Evolutionary conservation across 164 flowering plant species (phyloP), one percentile per base, ranked within the genome.

Genomic region (Echeveria elegans): DNA sequence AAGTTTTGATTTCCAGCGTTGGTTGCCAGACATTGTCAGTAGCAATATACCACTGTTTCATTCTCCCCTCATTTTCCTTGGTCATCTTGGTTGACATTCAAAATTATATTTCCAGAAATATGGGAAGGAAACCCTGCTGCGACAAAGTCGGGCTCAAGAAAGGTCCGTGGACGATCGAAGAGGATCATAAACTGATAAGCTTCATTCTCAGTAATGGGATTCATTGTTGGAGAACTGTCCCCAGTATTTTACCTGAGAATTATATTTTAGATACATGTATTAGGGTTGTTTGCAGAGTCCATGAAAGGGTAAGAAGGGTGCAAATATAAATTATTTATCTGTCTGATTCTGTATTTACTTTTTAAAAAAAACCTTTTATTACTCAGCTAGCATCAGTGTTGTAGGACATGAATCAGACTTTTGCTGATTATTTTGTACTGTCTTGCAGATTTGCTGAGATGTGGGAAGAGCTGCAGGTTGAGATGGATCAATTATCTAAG

Each of bases 101-200:
- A 56, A 5, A 21, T 50, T 50, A n/a, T n/a, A 24, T 24, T 34
- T 53, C 5, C 24, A 21, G 28, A 14, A 16, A 34, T 36, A 88
- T 88, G 96, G 96, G 88, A 64, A 81, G 96, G 69, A 82, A 84
- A 38, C 92, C 96, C 28, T 88, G 96, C 41, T 85, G 96, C 72
- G 92, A 85, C 36, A 86, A 88, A 74, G 67, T 83, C 41, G 92
- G 96, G 24, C 67, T 88, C 79, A 88, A 84, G 77, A 73, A 85
- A 72, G 95, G 95, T 43, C 89, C 95, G 47, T 88, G 95, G 95
- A 83, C 89, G 0, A 72, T 84, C 61, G 95, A 88, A 53, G 95
- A 88, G 81, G 95, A 88, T 73, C 86, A 86, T 71, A 88, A 85
- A 77, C 88, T 86, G 62, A 76, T 83, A 71, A 80, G 69, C 77